Evolutionary conservation across 169 alveolate species (phyloP), one percentile per base, ranked within the genome.

Genomic region (Plasmodium gonderi): DNA sequence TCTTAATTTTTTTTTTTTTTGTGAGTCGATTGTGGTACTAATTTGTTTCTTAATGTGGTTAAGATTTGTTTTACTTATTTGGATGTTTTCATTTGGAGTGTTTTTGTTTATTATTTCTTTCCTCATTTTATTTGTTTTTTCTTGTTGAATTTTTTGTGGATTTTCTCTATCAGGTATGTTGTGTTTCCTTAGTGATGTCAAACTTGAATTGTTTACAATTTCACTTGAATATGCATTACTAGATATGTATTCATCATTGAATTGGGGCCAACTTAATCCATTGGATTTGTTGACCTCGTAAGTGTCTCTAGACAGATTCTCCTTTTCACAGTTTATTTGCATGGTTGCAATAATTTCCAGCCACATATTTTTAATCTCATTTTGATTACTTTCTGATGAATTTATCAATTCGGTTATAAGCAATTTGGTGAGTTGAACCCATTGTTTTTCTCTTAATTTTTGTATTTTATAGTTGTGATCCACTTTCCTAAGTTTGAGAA

Each of bases 401-500:
- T 68, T 69, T 33, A 12, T 81, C 38, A 81, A 26, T 45, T 81
- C 82, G 12, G 60, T 44, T 29, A 67, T 47, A 14, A 81, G 72
- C 11, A 81, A 26, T 81, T 81, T 67, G 8, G 42, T 45, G 31
- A 81, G 60, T 36, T 81, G 47, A 8, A 44, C 75, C 91, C 91
- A 81, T 81, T 81, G 49, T 42, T 44, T 81, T 68, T 81, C 91
- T 31, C 91, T 81, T 0, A 67, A 64, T 81, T 81, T 68, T 33
- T 69, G 60, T 31, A 68, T 51, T 74, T 51, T 81, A 40, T 44
- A 81, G 40, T 81, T 68, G 12, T 68, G 31, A 67, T 81, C 80
- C 12, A 42, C 74, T 20, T 81, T 14, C 29, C 40, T 81, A 44
- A 81, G 40, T 81, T 68, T 26, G 23, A 29, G 72, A 44, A 81